Evolutionary conservation across 2,329 filamentous ascomycete species (phyloP).

Genomic region (Aspergillus fructus): DNA sequence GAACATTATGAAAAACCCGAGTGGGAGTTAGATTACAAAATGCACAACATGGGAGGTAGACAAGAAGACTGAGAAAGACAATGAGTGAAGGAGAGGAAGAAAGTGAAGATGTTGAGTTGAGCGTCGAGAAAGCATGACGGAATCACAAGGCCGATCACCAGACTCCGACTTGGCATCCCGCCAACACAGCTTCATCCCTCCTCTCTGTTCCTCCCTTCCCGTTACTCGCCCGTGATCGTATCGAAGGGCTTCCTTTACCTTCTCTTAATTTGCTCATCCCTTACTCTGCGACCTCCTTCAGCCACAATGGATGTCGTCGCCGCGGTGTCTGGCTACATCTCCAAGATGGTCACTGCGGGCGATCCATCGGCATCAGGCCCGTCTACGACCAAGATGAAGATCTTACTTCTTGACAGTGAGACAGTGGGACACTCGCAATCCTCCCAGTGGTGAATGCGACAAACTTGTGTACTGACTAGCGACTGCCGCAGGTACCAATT

Average conservation of each 20-base stretch:
- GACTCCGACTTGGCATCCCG: slow-evolving; percentile 10
- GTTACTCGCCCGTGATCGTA: not conserved
- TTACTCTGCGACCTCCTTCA: not conserved
- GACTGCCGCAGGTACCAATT: slow-evolving; percentile 66
- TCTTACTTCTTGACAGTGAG: slow-evolving; percentile 87
- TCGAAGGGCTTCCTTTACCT: not conserved
- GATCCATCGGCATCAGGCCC: slow-evolving; percentile 60
- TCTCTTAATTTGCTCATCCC: not conserved
- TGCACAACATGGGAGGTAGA: slow-evolving; percentile 9
- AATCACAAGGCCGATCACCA: slow-evolving; percentile 13
- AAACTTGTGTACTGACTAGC: slow-evolving; percentile 20
- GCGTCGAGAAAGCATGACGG: slow-evolving; percentile 7
- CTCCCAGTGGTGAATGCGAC: not conserved
- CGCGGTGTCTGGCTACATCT: slow-evolving; percentile 90
- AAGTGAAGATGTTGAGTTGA: slow-evolving; percentile 1
- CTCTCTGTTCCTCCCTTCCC: not conserved
- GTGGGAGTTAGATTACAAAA: not conserved
- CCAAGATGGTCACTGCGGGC: slow-evolving; percentile 87
- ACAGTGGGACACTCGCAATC: slow-evolving; percentile 61
- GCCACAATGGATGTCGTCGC: slow-evolving; percentile 88
- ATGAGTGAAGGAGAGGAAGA: not conserved
- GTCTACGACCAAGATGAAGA: slow-evolving; percentile 90
- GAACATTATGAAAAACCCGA: slow-evolving; percentile 50
- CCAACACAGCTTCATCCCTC: not conserved
- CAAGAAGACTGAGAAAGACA: not conserved